A percentile compares a stretch with the other conserved stretches of the same genome.
These are phyloP conservation scores for Teunomyces lycoperdinae DNA, from an alignment of 805 yeast genomes.

Conservation along the genomic window DNA sequence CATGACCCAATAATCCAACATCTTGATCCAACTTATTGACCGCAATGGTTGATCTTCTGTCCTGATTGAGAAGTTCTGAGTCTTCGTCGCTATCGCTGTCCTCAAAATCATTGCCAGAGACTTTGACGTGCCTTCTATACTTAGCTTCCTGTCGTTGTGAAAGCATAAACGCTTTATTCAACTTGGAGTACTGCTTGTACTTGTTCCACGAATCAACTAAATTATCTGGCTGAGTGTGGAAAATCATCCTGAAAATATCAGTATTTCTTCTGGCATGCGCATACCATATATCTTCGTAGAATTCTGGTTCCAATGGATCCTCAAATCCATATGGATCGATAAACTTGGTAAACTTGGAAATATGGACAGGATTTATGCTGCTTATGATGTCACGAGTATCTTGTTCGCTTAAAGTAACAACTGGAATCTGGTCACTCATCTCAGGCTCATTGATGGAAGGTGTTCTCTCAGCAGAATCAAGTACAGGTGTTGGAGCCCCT, in stretches of 20 bases:
- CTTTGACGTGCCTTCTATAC: conserved; percentile 17
- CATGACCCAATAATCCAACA: conserved; percentile 36
- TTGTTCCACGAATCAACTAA: conserved; percentile 87
- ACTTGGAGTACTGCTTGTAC: conserved; percentile 66
- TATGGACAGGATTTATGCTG: conserved; percentile 35
- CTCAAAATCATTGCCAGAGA: conserved; percentile 11
- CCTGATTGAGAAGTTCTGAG: neutral
- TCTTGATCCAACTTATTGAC: conserved; percentile 25
- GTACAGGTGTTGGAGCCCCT: neutral
- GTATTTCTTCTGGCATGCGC: conserved; percentile 84
- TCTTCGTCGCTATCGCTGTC: conserved; percentile 12
- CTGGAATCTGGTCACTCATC: conserved; percentile 25
- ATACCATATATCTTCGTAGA: conserved; percentile 84
- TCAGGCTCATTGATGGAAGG: conserved; percentile 11
- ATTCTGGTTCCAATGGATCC: conserved; percentile 82
- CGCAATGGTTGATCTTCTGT: conserved; percentile 23
- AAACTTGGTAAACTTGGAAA: conserved; percentile 40
- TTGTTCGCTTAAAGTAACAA: conserved; percentile 42
- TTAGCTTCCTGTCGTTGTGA: conserved; percentile 38
- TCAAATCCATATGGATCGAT: conserved; percentile 86
- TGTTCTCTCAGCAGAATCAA: conserved; percentile 5
- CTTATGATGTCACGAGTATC: conserved; percentile 42
- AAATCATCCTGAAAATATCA: conserved; percentile 72
- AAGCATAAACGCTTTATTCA: conserved; percentile 54
- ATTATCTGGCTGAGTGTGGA: conserved; percentile 95